phyloP scores from a whole-genome alignment of 2,329 filamentous ascomycete genomes.

The Acephala macrosclerotiorum region DNA sequence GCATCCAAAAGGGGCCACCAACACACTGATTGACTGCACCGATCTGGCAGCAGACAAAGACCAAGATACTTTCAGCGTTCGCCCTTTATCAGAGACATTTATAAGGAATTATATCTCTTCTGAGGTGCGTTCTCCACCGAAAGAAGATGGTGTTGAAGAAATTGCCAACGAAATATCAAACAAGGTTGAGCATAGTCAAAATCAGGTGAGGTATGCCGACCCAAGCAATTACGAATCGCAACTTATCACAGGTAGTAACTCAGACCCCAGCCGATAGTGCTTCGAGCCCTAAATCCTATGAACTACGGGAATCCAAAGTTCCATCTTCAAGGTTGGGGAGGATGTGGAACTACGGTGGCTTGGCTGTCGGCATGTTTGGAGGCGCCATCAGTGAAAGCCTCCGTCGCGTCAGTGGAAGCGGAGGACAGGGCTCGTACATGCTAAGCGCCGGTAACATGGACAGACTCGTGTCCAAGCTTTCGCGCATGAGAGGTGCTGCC shows the following conservation, averaged over 20 bases:
- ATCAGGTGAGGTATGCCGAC: conserved; percentile 36
- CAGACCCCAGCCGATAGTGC: conserved; percentile 34
- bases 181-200: conserved; percentile 49
- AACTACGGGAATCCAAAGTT: conserved; percentile 87
- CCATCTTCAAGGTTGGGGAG: conserved; percentile 87
- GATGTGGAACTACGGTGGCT: conserved; percentile 92
- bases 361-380: conserved; percentile 94
- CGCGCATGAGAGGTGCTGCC: conserved; percentile 96
- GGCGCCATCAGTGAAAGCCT: conserved; percentile 88
- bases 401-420: conserved; percentile 77
- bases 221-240: conserved; percentile 29
- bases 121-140: conserved; percentile 22
- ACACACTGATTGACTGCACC: conserved; percentile 46
- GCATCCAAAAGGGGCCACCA: conserved; percentile 44
- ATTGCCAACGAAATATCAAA: conserved; percentile 52
- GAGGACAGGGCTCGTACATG: conserved; percentile 77
- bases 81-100: conserved; percentile 21
- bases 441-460: conserved; percentile 93
- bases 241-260: conserved; percentile 56
- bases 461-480: conserved; percentile 88
- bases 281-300: conserved; percentile 56
- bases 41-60: conserved; percentile 43
- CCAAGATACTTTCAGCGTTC: conserved; percentile 46
- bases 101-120: background rate
- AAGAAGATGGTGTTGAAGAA: conserved; percentile 50